Base-by-base conservation (phyloP, 768 basidiomycete species). In the Gymnopilus dilepis region DNA sequence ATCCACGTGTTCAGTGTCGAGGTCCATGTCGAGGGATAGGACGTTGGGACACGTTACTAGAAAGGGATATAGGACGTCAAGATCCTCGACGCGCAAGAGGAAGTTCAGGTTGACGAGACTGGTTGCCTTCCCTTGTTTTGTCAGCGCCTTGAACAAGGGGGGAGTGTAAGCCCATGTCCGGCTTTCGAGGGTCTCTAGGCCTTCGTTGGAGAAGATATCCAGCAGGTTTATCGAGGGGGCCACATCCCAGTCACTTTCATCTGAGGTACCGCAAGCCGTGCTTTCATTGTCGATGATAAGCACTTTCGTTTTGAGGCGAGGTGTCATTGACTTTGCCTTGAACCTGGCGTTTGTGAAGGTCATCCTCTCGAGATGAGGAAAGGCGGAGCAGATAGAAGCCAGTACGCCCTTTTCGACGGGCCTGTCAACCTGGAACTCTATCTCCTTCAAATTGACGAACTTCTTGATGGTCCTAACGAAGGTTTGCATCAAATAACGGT, bases 31-130 rank as follows among this genome's bases (percentile, higher is more conserved):
- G 4, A 53, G 21, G 11, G 34, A 22, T 6, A 13, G 30, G 11
- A 53, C 30, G 33, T 53, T 53, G 22, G 52, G 52, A 13, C 52
- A 53, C 15, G 52, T 53, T 12, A 4, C 43, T 15, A 58, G 33
- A 37, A 58, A 58, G 0, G 33, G 43, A n/a, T 48, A 58, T 12
- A 58, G 56, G n/a, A 58, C 31, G 9, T 37, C 56, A 9, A 58
- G 4, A 24, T 48, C 19, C 12, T 37, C 17, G 9, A 34, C 19
- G 6, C 22, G 19, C 11, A 58, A 22, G 22, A n/a, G 30, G 24
- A 58, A 37, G 3, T n/a, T 19, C 15, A 58, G 43, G 43, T 24
- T 24, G 17, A 31, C 24, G 11, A 58, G 45, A 37, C 17, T 9
- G 33, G 6, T 9, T 15, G 43, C 48, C 24, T 6, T 38, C 4